Conservation (phyloP, 768 basidiomycete genomes). For the Tulasnella sp. region DNA sequence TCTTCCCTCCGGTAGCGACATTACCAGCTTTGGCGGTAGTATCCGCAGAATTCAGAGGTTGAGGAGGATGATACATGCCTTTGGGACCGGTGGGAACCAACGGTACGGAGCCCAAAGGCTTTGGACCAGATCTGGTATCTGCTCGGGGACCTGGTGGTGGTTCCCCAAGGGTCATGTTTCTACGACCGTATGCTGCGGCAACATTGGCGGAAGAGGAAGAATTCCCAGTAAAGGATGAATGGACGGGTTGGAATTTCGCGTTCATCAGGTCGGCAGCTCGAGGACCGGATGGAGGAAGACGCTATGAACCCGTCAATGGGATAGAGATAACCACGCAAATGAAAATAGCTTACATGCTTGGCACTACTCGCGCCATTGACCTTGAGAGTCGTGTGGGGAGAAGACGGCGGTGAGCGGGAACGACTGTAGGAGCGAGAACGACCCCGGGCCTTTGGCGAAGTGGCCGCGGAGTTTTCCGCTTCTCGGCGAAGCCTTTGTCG, state of each 20-base stretch:
- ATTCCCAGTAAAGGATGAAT: neutral
- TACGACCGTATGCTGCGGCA: slow-evolving; percentile 1
- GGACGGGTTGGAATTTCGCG: neutral
- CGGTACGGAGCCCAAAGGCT: neutral
- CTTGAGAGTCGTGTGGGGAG: slow-evolving; percentile 5
- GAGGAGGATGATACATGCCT: slow-evolving; percentile 10
- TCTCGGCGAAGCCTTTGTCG: neutral
- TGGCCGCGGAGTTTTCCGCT: neutral
- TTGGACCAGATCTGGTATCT: neutral
- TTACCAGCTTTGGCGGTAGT: neutral
- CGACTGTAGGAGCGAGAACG: neutral
- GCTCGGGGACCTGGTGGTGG: slow-evolving; percentile 4
- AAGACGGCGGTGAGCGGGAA: slow-evolving; percentile 8
- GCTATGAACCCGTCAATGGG: neutral
- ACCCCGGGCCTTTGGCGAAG: neutral
- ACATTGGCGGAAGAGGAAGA: slow-evolving; percentile 5
- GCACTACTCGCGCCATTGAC: neutral
- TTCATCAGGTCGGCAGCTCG: slow-evolving; percentile 4
- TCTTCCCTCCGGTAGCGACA: neutral
- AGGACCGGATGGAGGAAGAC: slow-evolving; percentile 11
- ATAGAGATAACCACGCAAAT: neutral
- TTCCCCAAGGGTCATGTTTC: neutral
- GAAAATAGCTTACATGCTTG: neutral
- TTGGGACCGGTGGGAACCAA: neutral
- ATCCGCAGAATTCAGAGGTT: neutral